A percentile compares a stretch with the other conserved stretches of the same genome.
phyloP scores from a whole-genome alignment of 805 yeast genomes.

The Saccharomyces jurei region DNA sequence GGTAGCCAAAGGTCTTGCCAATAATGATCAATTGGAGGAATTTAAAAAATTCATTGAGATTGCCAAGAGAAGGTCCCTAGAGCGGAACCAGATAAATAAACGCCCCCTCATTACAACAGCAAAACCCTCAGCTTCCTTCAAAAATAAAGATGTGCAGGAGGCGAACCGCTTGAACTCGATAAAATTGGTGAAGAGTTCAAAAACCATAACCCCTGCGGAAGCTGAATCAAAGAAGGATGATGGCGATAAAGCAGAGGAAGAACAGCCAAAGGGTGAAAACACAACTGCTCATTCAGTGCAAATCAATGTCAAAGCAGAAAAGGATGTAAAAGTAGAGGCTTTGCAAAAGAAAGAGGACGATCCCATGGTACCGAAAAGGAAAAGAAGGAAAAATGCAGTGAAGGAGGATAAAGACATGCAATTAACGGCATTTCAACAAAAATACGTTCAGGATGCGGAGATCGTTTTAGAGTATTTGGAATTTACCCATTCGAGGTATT shows the following conservation, averaged over 20 bases:
- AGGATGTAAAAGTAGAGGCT: not conserved
- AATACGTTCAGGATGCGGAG: conserved; percentile 59
- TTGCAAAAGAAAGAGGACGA: not conserved
- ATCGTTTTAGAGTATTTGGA: conserved; percentile 81
- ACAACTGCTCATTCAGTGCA: conserved; percentile 1
- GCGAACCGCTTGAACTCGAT: not conserved
- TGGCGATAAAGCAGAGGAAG: not conserved
- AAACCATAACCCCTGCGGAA: not conserved
- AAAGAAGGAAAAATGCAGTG: conserved; percentile 5
- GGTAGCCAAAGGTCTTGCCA: conserved; percentile 79
- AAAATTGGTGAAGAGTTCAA: not conserved
- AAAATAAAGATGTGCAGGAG: not conserved
- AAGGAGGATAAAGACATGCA: conserved; percentile 41
- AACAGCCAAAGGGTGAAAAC: not conserved
- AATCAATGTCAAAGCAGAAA: conserved; percentile 1
- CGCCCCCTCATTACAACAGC: not conserved
- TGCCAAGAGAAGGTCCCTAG: conserved; percentile 64
- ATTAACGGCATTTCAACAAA: conserved; percentile 70
- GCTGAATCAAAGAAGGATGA: not conserved
- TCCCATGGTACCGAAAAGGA: not conserved
- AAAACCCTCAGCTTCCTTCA: not conserved
- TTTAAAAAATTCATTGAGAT: conserved; percentile 75
- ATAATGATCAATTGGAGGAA: conserved; percentile 58
- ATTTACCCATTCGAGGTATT: conserved; percentile 63
- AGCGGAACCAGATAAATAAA: not conserved